Base-by-base conservation (phyloP, 2,329 filamentous ascomycete genomes). In the Monilinia vaccinii-corymbosi region DNA sequence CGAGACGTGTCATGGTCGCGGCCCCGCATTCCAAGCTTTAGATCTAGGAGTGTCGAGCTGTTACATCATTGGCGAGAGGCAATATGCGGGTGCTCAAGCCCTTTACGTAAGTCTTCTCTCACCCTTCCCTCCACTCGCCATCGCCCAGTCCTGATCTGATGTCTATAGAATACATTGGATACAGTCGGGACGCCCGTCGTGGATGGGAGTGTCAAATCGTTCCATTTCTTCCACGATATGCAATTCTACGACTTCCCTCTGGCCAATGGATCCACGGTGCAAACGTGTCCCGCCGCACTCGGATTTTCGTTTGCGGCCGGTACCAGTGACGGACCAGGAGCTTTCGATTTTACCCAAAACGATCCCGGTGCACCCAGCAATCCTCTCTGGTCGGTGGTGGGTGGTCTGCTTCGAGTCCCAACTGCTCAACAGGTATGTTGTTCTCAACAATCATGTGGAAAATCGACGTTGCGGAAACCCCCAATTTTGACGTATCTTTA, bases 231-330 rank as follows among this genome's bases (percentile, higher is more conserved):
- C 72, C 84, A 89, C 64, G 83, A 97, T 72, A 87, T 97, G 77
- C 82, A 84, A n/a, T 83, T 81, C 67, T 93, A 85, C 71, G 79
- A 80, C 0, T 96, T 97, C 69, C 72, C 76, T 2, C 83, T 91
- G 1, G 81, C 87, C 0, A 91, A 95, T 65, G 88, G 88, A 50
- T 83, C 84, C 1, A 73, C 73, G 13, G 88, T 85, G 8, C 79
- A 76, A 56, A 96, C 92, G 0, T 97, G 93, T 68, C 86, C 91
- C 2, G 91, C 91, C 0, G 91, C 91, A 0, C 76, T 97, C 57
- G 93, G 93, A 11, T 95, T 92, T 71, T 91, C 88, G 0, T 97
- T 97, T 71, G 92, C 92, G 0, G 92, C 88, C 0, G 93, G 93
- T 18, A 97, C 93, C 0, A 90, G 88, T 0, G 93, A 97, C 71